phyloP scores from a whole-genome alignment of 306 rosid genomes.

The Rosa persica region DNA sequence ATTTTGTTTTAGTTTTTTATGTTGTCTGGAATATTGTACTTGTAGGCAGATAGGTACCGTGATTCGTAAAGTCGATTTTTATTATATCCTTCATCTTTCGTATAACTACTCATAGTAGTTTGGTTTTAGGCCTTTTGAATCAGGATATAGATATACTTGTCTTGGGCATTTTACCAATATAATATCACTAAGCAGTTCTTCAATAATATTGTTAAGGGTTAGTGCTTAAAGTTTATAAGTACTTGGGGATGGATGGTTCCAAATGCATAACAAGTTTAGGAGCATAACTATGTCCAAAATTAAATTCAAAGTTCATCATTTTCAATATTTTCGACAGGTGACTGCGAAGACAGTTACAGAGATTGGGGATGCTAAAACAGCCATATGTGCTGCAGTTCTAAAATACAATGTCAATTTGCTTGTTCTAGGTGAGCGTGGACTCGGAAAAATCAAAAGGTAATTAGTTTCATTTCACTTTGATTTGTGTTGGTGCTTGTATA shows the following conservation, averaged over 20 bases:
- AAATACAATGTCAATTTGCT: constrained; percentile 42
- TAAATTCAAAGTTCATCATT: neutral
- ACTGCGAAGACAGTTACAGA: constrained; percentile 36
- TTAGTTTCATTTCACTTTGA: neutral
- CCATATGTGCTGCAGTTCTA: constrained; percentile 43
- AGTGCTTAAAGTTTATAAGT: neutral
- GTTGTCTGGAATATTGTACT: neutral
- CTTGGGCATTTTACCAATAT: neutral
- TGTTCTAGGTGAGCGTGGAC: constrained; percentile 40
- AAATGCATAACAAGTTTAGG: neutral
- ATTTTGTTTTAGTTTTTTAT: neutral
- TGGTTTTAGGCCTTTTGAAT: neutral
- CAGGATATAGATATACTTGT: neutral
- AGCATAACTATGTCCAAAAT: neutral
- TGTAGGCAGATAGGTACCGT: neutral
- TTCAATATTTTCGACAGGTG: constrained; percentile 22
- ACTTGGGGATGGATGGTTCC: neutral
- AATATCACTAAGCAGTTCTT: neutral
- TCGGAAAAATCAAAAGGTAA: constrained; percentile 44
- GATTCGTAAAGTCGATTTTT: neutral
- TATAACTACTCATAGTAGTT: neutral
- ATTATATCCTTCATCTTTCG: neutral
- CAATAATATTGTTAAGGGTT: neutral
- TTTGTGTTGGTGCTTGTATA: neutral
- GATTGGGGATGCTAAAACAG: constrained; percentile 44